These are phyloP conservation scores for Kwoniella europaea DNA, from an alignment of 768 basidiomycete genomes.

Conservation along the genomic window DNA sequence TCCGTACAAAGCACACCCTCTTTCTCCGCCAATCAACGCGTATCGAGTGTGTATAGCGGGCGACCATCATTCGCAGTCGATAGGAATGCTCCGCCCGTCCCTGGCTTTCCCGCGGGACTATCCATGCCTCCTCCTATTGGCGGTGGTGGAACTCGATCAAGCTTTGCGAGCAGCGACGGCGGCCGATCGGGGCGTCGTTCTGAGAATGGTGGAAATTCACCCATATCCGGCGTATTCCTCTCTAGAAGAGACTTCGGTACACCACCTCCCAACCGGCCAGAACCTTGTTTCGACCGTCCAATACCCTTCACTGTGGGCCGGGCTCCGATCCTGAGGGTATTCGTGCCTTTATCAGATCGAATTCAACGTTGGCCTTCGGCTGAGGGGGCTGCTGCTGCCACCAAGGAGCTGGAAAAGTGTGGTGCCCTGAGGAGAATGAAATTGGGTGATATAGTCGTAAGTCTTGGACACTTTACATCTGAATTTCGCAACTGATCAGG, in stretches of 20 bases:
- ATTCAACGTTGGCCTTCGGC: conserved; percentile 54
- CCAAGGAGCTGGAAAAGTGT: conserved; percentile 55
- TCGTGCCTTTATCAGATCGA: conserved; percentile 51
- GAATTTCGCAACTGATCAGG: too few species aligned
- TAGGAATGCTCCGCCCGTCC: conserved; percentile 32
- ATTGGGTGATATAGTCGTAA: conserved; percentile 52
- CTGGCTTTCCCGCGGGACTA: conserved; percentile 24
- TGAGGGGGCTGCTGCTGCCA: conserved; percentile 45
- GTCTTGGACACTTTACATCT: conserved; percentile 4
- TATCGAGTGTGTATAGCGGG: conserved; percentile 17
- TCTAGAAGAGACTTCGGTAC: conserved; percentile 14
- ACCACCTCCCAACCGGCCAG: conserved; percentile 29
- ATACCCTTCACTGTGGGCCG: conserved; percentile 48
- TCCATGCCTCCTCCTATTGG: conserved; percentile 30
- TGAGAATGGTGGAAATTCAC: conserved; percentile 16
- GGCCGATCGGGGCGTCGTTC: conserved; percentile 25
- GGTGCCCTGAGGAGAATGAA: conserved; percentile 48
- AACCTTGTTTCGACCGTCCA: conserved; percentile 54
- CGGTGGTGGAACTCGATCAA: conserved; percentile 24
- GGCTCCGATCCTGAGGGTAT: conserved; percentile 53
- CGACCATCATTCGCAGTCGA: conserved; percentile 24
- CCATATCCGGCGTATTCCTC: not conserved
- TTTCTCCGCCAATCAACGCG: conserved; percentile 14
- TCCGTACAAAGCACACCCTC: conserved; percentile 46
- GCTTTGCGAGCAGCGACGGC: conserved; percentile 40